Percentiles rank a stretch among this genome's conserved stretches.
phyloP scores from a whole-genome alignment of 2,329 filamentous ascomycete genomes.

The Aureobasidium sp. region DNA sequence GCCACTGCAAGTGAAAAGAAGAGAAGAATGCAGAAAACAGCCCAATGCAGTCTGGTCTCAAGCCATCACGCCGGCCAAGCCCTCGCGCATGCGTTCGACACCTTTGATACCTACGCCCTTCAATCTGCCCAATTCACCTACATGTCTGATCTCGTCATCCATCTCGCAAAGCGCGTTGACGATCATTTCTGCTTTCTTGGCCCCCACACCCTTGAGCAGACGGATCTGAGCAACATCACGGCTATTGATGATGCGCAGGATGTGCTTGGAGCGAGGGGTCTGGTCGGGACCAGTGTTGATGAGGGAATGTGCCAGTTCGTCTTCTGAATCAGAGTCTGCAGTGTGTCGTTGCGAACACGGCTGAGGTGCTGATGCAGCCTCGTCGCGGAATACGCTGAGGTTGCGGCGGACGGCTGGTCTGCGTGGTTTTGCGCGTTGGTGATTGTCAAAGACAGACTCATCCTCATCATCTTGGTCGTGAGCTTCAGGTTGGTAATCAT shows the following conservation, averaged over 20 bases:
- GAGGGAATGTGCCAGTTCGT: slow-evolving; percentile 24
- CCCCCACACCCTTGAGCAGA: slow-evolving; percentile 61
- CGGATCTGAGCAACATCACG: slow-evolving; percentile 60
- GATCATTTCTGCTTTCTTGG: slow-evolving; percentile 59
- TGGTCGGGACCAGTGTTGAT: slow-evolving; percentile 21
- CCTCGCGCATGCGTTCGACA: slow-evolving; percentile 45
- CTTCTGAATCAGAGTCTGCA: slow-evolving; percentile 23
- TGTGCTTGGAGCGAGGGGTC: slow-evolving; percentile 54
- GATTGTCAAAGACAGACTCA: neutral
- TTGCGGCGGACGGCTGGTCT: slow-evolving; percentile 7
- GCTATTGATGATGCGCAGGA: slow-evolving; percentile 68
- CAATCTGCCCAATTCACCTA: slow-evolving; percentile 25
- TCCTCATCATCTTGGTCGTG: slow-evolving; percentile 17
- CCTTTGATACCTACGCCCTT: slow-evolving; percentile 45
- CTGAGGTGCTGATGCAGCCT: neutral
- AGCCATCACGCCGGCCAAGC: slow-evolving; percentile 24
- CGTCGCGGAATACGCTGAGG: slow-evolving; percentile 13
- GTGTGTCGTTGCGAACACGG: neutral
- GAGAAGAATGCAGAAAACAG: neutral
- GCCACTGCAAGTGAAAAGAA: neutral
- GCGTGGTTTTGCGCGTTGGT: neutral
- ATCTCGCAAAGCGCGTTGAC: slow-evolving; percentile 43
- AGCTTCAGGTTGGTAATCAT: neutral
- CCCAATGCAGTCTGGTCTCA: neutral
- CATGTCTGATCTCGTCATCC: slow-evolving; percentile 29